Evolutionary conservation across 2,329 filamentous ascomycete genomes (phyloP), one percentile per base, ranked within the genome.

Genomic region (Colletotrichum tabaci): DNA sequence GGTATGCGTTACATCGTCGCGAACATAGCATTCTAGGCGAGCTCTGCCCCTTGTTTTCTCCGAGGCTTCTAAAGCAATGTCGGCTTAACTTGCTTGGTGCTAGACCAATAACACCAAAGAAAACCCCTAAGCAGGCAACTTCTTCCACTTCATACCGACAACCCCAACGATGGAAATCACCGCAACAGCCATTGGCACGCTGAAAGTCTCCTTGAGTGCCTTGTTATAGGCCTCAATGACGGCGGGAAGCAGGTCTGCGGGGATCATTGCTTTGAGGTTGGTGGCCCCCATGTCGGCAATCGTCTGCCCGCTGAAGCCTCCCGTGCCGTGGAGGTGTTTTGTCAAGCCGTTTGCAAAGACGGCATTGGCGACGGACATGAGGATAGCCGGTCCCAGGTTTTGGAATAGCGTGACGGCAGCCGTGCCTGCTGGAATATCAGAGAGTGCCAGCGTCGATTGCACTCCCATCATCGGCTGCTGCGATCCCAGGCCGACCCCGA

Each of bases 151-250:
- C 67, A 71, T 71, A n/a, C 67, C 67, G 10, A 71, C 13, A 13
- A 61, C 63, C 2, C 67, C 67, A 12, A 67, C 30, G 23, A 67
- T 57, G 4, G 67, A 71, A 44, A 71, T 52, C 6, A 67, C 63
- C 3, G 63, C 67, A 13, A 56, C 86, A 6, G 91, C 78, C 30
- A 86, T 84, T 10, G 86, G 85, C 73, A 91, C 84, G 7, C 88
- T 90, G 47, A 90, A 88, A 3, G 86, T 85, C 9, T 92, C 90
- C 76, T 91, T 90, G 74, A 92, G 88, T 0, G 88, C 88, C 64
- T 87, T 81, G 73, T 88, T 92, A 80, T 94, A 94, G 0, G 89
- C 90, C 0, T 79, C 74, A 21, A 92, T 82, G 44, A 93, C 89
- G 0, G 83, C 82, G 0, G 81, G 76, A 2, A 92, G 81, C 71